phyloP scores from a whole-genome alignment of 345 rosid genomes.

The Dipteronia dyeriana region DNA sequence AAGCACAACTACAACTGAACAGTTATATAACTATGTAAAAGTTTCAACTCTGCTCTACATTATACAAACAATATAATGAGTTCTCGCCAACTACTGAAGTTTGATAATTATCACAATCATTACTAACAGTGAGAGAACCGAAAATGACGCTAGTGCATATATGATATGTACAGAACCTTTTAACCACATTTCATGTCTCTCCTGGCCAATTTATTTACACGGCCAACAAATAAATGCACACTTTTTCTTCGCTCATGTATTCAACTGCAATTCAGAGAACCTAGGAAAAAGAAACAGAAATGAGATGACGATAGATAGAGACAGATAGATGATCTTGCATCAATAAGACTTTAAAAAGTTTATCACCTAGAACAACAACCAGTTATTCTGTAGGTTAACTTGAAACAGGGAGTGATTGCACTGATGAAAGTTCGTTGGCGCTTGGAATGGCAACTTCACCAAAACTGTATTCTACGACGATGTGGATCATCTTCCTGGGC shows the following conservation, averaged over 20 bases:
- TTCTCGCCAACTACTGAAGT: not conserved
- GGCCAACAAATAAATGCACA: constrained; percentile 9
- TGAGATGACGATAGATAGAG: constrained; percentile 14
- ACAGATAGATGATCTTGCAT: constrained; percentile 29
- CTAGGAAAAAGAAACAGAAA: constrained; percentile 3
- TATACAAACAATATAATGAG: not conserved
- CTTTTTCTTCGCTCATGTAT: constrained; percentile 5
- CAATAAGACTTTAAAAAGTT: constrained; percentile 1
- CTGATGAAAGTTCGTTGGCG: not conserved
- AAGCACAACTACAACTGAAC: no score
- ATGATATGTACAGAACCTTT: constrained; percentile 23
- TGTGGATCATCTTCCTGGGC: constrained; percentile 38
- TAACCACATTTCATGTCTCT: not conserved
- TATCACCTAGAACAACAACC: constrained; percentile 20
- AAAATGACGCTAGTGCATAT: not conserved
- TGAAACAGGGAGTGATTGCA: constrained; percentile 1
- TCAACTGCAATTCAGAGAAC: constrained; percentile 9
- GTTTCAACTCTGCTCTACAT: no score
- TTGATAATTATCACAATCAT: not conserved
- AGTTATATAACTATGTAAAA: no score
- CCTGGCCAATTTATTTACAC: not conserved
- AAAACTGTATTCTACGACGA: not conserved
- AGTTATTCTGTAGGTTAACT: constrained; percentile 16
- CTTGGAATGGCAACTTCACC: not conserved
- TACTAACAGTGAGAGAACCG: not conserved